phyloP scores from a whole-genome alignment of 176 grass and related monocot genomes.

The Bromus sterilis region DNA sequence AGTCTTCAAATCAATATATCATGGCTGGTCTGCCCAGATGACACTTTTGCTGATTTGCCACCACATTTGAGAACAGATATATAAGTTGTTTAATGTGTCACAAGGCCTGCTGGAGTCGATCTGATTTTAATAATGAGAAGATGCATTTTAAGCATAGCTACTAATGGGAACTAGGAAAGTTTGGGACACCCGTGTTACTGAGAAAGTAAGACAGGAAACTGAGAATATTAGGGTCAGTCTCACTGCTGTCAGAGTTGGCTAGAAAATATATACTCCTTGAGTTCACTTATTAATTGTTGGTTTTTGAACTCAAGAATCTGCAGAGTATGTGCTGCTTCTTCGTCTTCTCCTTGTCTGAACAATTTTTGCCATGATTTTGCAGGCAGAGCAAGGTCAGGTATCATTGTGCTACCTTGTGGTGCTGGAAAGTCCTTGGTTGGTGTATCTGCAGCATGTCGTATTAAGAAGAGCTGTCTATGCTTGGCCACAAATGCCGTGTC shows the following conservation, averaged over 20 bases:
- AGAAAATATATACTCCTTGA: background rate
- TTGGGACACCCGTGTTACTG: background rate
- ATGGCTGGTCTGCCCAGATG: background rate
- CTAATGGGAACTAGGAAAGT: background rate
- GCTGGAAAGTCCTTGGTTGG: conserved; percentile 95
- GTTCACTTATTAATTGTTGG: background rate
- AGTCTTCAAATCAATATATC: background rate
- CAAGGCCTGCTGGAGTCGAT: background rate
- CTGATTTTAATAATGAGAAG: background rate
- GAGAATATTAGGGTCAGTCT: background rate
- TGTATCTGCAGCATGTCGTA: conserved; percentile 86
- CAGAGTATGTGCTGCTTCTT: background rate
- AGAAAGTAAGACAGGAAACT: background rate
- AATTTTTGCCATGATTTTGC: background rate
- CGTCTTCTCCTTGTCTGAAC: background rate
- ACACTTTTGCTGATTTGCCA: background rate
- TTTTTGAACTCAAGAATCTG: background rate
- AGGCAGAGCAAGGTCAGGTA: conserved; percentile 92
- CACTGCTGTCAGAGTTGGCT: background rate
- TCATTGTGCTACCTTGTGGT: conserved; percentile 98
- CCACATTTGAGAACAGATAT: background rate
- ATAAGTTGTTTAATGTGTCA: background rate
- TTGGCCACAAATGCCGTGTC: conserved; percentile 98
- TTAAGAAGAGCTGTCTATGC: conserved; percentile 94
- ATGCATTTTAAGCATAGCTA: conserved; percentile 1